phyloP scores from a whole-genome alignment of 129 eudicot species.

The Helianthus tuberosus region DNA sequence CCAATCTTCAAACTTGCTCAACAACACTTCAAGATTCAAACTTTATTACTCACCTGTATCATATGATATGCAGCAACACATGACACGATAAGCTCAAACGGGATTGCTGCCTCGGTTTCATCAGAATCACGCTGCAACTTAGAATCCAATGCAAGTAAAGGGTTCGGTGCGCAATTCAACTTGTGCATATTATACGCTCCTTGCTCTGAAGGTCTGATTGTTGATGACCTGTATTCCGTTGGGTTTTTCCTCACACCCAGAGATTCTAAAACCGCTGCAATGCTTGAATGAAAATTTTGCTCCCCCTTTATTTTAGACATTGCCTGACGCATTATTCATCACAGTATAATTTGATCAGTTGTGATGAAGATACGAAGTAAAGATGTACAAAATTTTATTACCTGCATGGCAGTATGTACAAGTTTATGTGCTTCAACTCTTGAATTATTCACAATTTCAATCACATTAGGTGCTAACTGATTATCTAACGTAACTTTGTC shows the following conservation, averaged over 20 bases:
- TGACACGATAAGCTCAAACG: slow-evolving; percentile 53
- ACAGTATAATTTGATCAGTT: slow-evolving; percentile 9
- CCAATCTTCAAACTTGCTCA: neutral
- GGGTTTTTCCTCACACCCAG: slow-evolving; percentile 24
- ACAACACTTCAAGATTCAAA: slow-evolving; percentile 9
- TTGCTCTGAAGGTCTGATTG: slow-evolving; percentile 24
- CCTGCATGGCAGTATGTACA: slow-evolving; percentile 65
- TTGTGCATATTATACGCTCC: slow-evolving; percentile 27
- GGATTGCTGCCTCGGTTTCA: slow-evolving; percentile 34
- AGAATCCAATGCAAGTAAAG: slow-evolving; percentile 19
- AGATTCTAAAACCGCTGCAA: slow-evolving; percentile 47
- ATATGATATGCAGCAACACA: slow-evolving; percentile 59
- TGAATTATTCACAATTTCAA: slow-evolving; percentile 51
- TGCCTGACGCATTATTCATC: slow-evolving; percentile 38
- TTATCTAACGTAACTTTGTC: slow-evolving; percentile 28
- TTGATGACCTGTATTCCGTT: slow-evolving; percentile 31
- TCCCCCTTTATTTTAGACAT: slow-evolving; percentile 55
- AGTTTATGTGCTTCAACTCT: slow-evolving; percentile 50
- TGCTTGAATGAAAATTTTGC: slow-evolving; percentile 41
- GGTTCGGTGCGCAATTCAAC: slow-evolving; percentile 16
- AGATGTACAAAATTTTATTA: slow-evolving; percentile 8
- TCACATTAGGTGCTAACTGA: slow-evolving; percentile 46
- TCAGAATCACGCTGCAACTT: slow-evolving; percentile 20
- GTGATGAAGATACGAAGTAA: neutral
- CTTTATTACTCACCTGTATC: slow-evolving; percentile 49